Evolutionary conservation across 441 rosid genomes (phyloP).

Genomic region (Brassica balearica): DNA sequence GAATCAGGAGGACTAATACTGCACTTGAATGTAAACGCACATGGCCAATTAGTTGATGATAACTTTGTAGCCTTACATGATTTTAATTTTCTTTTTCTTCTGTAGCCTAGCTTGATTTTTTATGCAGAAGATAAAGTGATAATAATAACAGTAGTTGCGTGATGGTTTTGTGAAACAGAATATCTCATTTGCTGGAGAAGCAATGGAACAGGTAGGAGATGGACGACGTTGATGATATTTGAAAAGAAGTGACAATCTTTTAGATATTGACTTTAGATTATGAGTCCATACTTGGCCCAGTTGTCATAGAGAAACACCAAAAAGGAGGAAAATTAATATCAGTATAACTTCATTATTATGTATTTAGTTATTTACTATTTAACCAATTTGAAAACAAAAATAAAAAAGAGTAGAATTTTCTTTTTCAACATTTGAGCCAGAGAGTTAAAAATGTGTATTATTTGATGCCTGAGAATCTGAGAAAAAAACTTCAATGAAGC

Average conservation of each 20-base stretch:
- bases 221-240: constrained; percentile 42
- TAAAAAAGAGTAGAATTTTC: neutral
- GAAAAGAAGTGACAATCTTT: constrained; percentile 33
- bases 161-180: constrained; percentile 40
- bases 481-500: neutral
- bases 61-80: constrained; percentile 11
- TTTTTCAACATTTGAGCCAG: constrained; percentile 2
- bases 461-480: constrained; percentile 2
- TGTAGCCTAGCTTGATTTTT: neutral
- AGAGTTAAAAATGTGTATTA: neutral
- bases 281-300: constrained; percentile 43
- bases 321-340: neutral
- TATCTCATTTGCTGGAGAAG: constrained; percentile 46
- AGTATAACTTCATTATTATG: constrained; percentile 22
- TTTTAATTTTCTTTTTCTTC: neutral
- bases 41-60: constrained; percentile 36
- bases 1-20: constrained; percentile 37
- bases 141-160: constrained; percentile 18
- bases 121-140: neutral
- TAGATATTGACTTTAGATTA: constrained; percentile 42
- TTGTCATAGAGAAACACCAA: constrained; percentile 19
- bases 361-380: constrained; percentile 30
- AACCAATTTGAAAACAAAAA: constrained; percentile 18
- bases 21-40: constrained; percentile 35
- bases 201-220: constrained; percentile 47